Conservation (phyloP, 2,329 filamentous ascomycete genomes). For the Cladosporium velox region DNA sequence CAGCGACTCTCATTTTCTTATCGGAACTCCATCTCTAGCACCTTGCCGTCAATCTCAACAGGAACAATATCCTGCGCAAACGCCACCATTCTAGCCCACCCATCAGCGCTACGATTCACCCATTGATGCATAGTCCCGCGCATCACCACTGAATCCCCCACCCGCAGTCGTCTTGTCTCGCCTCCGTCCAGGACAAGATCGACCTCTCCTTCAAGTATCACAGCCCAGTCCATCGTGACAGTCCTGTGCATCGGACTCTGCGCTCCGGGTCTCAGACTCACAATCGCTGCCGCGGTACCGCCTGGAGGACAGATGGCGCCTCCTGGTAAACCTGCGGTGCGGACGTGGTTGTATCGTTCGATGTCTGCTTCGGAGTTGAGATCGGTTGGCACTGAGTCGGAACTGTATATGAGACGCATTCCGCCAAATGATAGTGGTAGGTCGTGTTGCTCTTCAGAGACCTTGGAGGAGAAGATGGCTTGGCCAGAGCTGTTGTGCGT, state of each 20-base stretch:
- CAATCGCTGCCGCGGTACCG: constrained; percentile 21
- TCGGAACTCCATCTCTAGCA: constrained; percentile 22
- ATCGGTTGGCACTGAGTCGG: constrained; percentile 16
- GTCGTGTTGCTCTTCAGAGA: constrained; percentile 10
- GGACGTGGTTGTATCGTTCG: constrained; percentile 25
- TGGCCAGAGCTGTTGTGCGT: constrained; percentile 26
- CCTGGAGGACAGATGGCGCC: constrained; percentile 14
- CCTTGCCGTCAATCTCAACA: constrained; percentile 24
- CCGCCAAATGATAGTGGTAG: constrained; percentile 15
- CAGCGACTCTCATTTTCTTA: too few species aligned
- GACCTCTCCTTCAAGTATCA: constrained; percentile 22
- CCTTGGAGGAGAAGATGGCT: constrained; percentile 26
- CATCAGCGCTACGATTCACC: constrained; percentile 25
- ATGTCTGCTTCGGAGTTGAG: constrained; percentile 25
- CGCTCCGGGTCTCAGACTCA: background rate
- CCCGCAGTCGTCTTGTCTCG: constrained; percentile 23
- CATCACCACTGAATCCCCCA: constrained; percentile 25
- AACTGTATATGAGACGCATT: constrained; percentile 23
- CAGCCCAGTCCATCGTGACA: constrained; percentile 24
- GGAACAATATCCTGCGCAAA: constrained; percentile 22
- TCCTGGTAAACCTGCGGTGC: constrained; percentile 14
- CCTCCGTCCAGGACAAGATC: constrained; percentile 26
- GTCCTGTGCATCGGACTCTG: constrained; percentile 22
- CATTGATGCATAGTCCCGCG: constrained; percentile 30
- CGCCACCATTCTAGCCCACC: constrained; percentile 21